phyloP scores from a whole-genome alignment of 495 filamentous ascomycete species.

The Neurospora sp. region DNA sequence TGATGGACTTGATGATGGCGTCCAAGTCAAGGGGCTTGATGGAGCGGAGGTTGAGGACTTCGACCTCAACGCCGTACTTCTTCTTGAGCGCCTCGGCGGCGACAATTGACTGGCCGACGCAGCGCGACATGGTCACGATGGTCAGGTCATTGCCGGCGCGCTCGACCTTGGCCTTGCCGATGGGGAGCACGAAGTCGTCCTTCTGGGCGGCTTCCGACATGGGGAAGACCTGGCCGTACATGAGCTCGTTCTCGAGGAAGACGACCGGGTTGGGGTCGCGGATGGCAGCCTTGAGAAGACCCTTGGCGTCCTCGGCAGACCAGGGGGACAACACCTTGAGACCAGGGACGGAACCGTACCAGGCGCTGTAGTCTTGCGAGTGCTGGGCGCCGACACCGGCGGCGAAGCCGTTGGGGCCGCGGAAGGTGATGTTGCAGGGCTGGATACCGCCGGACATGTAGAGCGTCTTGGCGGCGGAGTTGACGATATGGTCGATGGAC shows the following conservation, averaged over 20 bases:
- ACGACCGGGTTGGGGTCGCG: slow-evolving; percentile 95
- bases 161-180: slow-evolving; percentile 99
- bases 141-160: slow-evolving; percentile 91
- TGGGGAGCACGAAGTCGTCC: slow-evolving; percentile 88
- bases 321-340: slow-evolving; percentile 94
- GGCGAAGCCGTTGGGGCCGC: slow-evolving; percentile 96
- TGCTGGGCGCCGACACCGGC: slow-evolving; percentile 94
- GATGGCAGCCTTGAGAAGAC: slow-evolving; percentile 93
- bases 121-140: slow-evolving; percentile 87
- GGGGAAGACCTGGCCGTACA: slow-evolving; percentile 88
- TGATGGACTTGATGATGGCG: slow-evolving; percentile 87
- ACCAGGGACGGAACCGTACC: slow-evolving; percentile 97
- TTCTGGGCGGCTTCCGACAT: slow-evolving; percentile 94
- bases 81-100: slow-evolving; percentile 85
- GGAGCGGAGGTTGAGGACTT: slow-evolving; percentile 96
- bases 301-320: slow-evolving; percentile 97
- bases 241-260: slow-evolving; percentile 92
- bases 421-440: slow-evolving; percentile 98
- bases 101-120: slow-evolving; percentile 82
- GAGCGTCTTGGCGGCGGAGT: slow-evolving; percentile 97
- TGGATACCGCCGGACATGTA: slow-evolving; percentile 99
- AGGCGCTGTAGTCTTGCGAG: slow-evolving; percentile 95
- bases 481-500: slow-evolving; percentile 98
- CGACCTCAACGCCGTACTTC: slow-evolving; percentile 90
- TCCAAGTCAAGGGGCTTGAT: slow-evolving; percentile 95